Evolutionary conservation across 768 basidiomycete species (phyloP).

Genomic region (Lactarius quietus): DNA sequence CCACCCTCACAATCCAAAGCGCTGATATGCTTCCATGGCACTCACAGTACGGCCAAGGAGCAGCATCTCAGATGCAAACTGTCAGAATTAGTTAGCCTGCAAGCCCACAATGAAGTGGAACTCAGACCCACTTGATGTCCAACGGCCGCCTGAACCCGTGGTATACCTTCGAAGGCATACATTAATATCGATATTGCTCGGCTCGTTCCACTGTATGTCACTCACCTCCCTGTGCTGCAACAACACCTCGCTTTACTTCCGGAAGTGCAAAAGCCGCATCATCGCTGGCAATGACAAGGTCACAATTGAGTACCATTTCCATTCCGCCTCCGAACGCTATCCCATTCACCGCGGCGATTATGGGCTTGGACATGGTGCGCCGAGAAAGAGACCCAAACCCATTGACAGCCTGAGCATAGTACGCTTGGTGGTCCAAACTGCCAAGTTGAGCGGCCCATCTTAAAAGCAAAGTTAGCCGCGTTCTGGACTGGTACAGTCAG

Average conservation of each 20-base stretch:
- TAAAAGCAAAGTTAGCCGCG: background rate
- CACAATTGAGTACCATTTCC: slow-evolving; percentile 61
- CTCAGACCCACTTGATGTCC: slow-evolving; percentile 67
- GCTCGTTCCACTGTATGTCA: slow-evolving; percentile 11
- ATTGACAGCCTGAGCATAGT: slow-evolving; percentile 39
- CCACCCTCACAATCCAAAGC: slow-evolving; percentile 64
- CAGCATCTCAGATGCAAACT: slow-evolving; percentile 76
- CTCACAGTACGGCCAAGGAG: slow-evolving; percentile 66
- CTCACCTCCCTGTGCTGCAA: slow-evolving; percentile 68
- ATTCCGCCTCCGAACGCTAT: slow-evolving; percentile 41
- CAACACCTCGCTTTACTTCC: slow-evolving; percentile 74
- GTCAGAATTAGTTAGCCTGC: background rate
- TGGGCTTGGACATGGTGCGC: slow-evolving; percentile 62
- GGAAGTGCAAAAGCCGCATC: slow-evolving; percentile 70
- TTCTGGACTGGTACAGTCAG: background rate
- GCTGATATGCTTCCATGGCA: slow-evolving; percentile 61
- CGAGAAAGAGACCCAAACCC: slow-evolving; percentile 77
- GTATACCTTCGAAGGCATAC: slow-evolving; percentile 45
- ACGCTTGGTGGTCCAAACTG: slow-evolving; percentile 42
- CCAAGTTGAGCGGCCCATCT: slow-evolving; percentile 61
- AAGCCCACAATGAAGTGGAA: background rate
- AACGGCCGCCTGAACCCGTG: slow-evolving; percentile 57
- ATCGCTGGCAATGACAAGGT: slow-evolving; percentile 65
- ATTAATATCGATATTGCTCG: background rate
- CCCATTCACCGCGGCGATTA: slow-evolving; percentile 81